Evolutionary conservation across 2,329 filamentous ascomycete genomes (phyloP).

Genomic region (Cordyceps cicadae): DNA sequence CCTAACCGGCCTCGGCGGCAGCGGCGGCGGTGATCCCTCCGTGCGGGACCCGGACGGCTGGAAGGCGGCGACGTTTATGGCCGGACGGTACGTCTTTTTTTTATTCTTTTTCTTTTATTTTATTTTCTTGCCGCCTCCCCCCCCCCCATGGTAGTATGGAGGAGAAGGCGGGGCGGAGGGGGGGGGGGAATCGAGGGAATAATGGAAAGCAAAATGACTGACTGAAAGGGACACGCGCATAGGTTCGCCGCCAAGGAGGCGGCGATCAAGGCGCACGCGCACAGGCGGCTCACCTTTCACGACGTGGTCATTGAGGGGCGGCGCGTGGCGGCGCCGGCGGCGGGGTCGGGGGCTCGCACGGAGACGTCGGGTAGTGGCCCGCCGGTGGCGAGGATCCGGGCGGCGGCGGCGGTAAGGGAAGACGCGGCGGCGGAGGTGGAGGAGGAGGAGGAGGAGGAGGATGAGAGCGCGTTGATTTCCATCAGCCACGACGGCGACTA

Average conservation of each 20-base stretch:
- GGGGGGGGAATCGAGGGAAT: no score
- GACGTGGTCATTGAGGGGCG: slow-evolving; percentile 43
- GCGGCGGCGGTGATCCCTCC: not conserved
- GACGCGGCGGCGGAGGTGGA: no score
- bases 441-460: slow-evolving; percentile 19
- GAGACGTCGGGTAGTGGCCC: slow-evolving; percentile 29
- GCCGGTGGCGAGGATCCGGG: slow-evolving; percentile 36
- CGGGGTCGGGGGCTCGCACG: slow-evolving; percentile 16
- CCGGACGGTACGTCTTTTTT: slow-evolving; percentile 29
- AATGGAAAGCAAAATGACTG: not conserved
- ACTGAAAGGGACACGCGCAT: not conserved
- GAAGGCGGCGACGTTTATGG: slow-evolving; percentile 33
- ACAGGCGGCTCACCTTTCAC: slow-evolving; percentile 52
- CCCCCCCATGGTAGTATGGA: no score
- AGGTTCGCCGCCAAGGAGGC: slow-evolving; percentile 69
- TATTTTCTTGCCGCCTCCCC: no score
- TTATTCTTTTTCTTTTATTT: no score
- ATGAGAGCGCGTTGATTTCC: slow-evolving; percentile 58
- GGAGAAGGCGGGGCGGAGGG: no score
- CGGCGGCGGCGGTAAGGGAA: slow-evolving; percentile 11
- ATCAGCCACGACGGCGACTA: slow-evolving; percentile 87
- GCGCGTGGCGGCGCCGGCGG: no score
- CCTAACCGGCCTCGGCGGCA: not conserved
- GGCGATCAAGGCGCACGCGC: slow-evolving; percentile 60
- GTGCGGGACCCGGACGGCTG: slow-evolving; percentile 22